A percentile compares a stretch with the other conserved stretches of the same genome.
Evolutionary conservation across 2,329 filamentous ascomycete genomes (phyloP).

Genomic region (Pestalotiopsis sp.): DNA sequence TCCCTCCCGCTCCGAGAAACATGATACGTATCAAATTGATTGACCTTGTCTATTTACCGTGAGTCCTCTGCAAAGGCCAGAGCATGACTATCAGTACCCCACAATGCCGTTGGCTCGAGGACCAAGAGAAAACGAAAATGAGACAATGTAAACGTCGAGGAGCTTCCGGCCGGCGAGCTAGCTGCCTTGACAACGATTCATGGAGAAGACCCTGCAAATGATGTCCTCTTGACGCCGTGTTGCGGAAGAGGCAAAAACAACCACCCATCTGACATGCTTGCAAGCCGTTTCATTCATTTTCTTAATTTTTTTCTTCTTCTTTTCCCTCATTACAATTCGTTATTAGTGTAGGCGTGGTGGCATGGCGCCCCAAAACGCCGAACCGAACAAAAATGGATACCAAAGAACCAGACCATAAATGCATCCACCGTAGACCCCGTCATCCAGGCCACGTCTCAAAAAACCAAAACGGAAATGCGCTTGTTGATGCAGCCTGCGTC

Average conservation of each 20-base stretch:
- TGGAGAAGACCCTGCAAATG: constrained; percentile 11
- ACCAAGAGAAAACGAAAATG: not conserved
- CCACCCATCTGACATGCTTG: constrained; percentile 21
- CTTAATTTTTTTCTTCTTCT: constrained; percentile 3
- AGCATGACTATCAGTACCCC: not conserved
- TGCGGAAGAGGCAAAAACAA: constrained; percentile 17
- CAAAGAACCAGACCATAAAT: not conserved
- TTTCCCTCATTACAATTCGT: constrained; percentile 4
- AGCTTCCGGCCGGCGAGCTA: not conserved
- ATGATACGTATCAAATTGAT: not conserved
- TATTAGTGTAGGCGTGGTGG: not conserved
- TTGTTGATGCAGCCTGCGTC: not conserved
- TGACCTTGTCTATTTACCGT: constrained; percentile 2
- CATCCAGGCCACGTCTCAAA: not conserved
- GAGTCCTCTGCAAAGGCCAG: not conserved
- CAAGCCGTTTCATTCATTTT: constrained; percentile 16
- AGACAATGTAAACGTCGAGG: not conserved
- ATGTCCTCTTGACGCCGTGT: constrained; percentile 19
- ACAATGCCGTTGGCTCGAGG: not conserved
- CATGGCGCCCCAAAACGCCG: not conserved
- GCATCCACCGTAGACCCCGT: not conserved
- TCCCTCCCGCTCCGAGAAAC: too few relatives aligned
- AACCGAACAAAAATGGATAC: not conserved
- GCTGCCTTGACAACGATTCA: not conserved
- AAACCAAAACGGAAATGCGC: not conserved